Conservation (phyloP, 2,329 filamentous ascomycete genomes). For the Verruconis gallopava region DNA sequence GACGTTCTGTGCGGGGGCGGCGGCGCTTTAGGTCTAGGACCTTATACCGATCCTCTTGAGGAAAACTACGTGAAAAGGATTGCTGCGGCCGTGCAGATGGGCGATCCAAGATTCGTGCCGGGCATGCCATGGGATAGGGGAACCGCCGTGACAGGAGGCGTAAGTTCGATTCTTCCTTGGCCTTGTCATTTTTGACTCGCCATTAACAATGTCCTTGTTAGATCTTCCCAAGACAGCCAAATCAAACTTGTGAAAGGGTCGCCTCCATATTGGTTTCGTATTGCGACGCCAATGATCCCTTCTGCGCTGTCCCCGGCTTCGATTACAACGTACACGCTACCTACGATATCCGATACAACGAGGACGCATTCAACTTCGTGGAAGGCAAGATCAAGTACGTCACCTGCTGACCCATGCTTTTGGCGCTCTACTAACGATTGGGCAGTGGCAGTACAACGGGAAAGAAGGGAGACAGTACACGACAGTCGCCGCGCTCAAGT, state of each 20-base stretch:
- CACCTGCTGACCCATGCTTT: neutral
- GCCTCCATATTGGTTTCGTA: conserved; percentile 1
- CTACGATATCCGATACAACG: neutral
- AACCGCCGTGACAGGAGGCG: neutral
- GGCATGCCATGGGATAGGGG: conserved; percentile 1
- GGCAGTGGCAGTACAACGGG: neutral
- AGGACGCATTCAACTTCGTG: neutral
- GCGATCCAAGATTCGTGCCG: conserved; percentile 6
- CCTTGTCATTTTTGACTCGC: no score
- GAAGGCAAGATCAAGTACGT: neutral
- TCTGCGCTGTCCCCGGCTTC: neutral
- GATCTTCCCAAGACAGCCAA: conserved; percentile 4
- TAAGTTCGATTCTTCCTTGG: neutral
- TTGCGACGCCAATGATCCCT: conserved; percentile 3
- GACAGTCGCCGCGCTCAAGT: neutral
- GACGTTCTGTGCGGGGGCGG: conserved; percentile 8
- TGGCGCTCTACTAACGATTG: neutral
- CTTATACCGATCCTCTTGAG: conserved; percentile 1
- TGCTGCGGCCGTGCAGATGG: conserved; percentile 6
- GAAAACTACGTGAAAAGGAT: conserved; percentile 4
- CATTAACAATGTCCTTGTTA: neutral
- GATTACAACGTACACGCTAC: neutral
- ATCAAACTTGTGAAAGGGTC: conserved; percentile 1
- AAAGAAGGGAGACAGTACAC: neutral
- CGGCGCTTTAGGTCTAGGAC: neutral